Base-by-base conservation (phyloP, 2,329 filamentous ascomycete species). In the Didymella arachidicola region DNA sequence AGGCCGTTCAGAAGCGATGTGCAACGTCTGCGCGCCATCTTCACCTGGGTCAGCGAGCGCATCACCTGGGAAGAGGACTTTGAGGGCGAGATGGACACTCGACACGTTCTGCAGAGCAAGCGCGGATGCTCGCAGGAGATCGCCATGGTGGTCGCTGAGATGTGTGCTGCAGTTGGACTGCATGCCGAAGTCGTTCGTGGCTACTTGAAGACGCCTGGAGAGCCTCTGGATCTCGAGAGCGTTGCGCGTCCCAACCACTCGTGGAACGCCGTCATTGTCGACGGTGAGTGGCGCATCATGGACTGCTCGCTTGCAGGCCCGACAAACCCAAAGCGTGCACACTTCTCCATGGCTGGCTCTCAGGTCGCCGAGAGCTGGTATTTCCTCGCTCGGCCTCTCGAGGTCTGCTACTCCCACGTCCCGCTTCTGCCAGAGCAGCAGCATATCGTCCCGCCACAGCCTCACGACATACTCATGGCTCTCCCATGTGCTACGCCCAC, bases 41-140 rank as follows among this genome's bases (percentile, higher is more conserved):
- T 98, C 72, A 97, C 91, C 1, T 99, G 94, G 94, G 92, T 96
- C 5, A 87, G 92, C n/a, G 95, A 99, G 74, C 93, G 94, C 68
- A 89, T 99, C 56, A 86, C 86, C 30, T 99, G 95, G 95, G 95
- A 99, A 73, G 94, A 97, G 69, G 93, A 96, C 64, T 93, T 92
- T 63, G 92, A 96, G 66, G 90, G 89, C n/a, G 84, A 89, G 7
- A 80, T 95, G 51, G 93, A 99, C 74, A 89, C 93, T 2, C 86
- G 90, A 53, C 87, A 91, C 45, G 91, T 97, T 4, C 88, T 99
- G 30, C 89, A 95, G 66, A 89, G 87, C 18, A 93, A 91, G 75
- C 86, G 93, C 61, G 95, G 88, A 5, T 96, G 90, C 65, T 89
- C 92, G 19, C 87, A 97, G 71, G 96, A 99, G 77, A 94, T 97